phyloP scores from a whole-genome alignment of 225 moss, liverwort and hornwort species.

The Pseudisothecium myosuroides region DNA sequence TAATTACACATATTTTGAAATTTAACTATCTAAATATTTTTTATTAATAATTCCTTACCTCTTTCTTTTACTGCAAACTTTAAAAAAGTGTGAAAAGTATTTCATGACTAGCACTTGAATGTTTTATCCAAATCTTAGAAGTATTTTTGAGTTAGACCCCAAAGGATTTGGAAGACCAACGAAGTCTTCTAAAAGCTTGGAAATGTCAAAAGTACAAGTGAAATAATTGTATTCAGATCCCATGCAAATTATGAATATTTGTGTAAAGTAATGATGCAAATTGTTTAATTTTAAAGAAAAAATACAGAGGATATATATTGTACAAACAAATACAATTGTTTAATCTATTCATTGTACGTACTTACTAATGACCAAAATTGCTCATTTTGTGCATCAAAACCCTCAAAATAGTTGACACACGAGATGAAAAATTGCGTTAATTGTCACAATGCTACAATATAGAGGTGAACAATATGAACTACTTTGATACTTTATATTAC shows the following conservation, averaged over 20 bases:
- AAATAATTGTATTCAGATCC: background rate
- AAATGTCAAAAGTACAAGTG: background rate
- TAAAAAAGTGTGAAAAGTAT: too few relatives aligned
- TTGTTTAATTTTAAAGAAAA: too few relatives aligned
- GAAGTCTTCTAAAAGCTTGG: background rate
- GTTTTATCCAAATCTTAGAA: too few relatives aligned
- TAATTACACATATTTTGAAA: background rate
- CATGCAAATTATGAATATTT: background rate
- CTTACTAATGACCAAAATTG: too few relatives aligned
- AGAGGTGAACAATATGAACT: rapidly evolving
- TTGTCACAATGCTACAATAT: background rate
- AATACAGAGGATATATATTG: too few relatives aligned
- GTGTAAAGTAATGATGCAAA: background rate
- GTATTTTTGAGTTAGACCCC: too few relatives aligned
- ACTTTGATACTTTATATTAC: background rate
- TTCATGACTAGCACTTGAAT: too few relatives aligned
- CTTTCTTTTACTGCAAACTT: background rate
- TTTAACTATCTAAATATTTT: background rate
- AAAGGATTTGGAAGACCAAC: background rate
- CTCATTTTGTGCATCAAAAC: background rate
- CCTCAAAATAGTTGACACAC: background rate
- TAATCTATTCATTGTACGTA: background rate
- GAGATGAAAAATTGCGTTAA: background rate
- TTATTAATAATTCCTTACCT: background rate
- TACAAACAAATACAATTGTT: background rate